Percentiles rank a stretch among this genome's conserved stretches.
These are phyloP conservation scores for Venturiaceae sp. DNA, from an alignment of 2,329 filamentous ascomycete species.

Conservation along the genomic window DNA sequence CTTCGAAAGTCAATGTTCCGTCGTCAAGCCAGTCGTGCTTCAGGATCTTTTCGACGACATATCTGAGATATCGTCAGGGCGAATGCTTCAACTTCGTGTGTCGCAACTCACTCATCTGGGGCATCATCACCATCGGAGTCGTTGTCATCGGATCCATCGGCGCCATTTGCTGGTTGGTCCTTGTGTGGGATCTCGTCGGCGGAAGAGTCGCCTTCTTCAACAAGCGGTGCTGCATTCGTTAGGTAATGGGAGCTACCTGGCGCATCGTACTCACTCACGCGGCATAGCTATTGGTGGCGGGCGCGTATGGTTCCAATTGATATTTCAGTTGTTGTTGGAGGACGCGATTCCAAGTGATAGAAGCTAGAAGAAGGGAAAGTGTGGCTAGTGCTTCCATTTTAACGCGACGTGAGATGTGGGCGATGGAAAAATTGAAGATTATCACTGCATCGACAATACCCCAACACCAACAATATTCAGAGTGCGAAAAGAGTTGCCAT, in stretches of 20 bases:
- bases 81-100: not conserved
- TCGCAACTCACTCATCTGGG: slow-evolving; percentile 33
- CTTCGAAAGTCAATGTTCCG: slow-evolving; percentile 29
- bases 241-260: not conserved
- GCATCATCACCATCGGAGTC: slow-evolving; percentile 16
- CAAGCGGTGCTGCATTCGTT: not conserved
- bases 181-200: slow-evolving; percentile 19
- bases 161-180: slow-evolving; percentile 5
- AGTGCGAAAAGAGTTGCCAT: too few species aligned
- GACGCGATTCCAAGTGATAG: too few species aligned
- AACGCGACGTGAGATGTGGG: not conserved
- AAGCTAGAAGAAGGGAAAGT: too few species aligned
- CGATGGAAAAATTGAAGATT: too few species aligned
- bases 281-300: not conserved
- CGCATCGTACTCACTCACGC: slow-evolving; percentile 1
- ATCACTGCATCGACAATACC: not conserved
- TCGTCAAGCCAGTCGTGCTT: slow-evolving; percentile 52
- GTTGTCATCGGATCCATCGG: slow-evolving; percentile 12
- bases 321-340: too few species aligned
- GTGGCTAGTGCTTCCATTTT: too few species aligned
- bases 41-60: slow-evolving; percentile 64
- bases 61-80: slow-evolving; percentile 22
- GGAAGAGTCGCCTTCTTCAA: slow-evolving; percentile 9
- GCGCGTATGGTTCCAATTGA: not conserved
- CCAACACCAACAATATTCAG: not conserved